Evolutionary conservation across 495 filamentous ascomycete genomes (phyloP).

Genomic region (Aspergillus indologenus): DNA sequence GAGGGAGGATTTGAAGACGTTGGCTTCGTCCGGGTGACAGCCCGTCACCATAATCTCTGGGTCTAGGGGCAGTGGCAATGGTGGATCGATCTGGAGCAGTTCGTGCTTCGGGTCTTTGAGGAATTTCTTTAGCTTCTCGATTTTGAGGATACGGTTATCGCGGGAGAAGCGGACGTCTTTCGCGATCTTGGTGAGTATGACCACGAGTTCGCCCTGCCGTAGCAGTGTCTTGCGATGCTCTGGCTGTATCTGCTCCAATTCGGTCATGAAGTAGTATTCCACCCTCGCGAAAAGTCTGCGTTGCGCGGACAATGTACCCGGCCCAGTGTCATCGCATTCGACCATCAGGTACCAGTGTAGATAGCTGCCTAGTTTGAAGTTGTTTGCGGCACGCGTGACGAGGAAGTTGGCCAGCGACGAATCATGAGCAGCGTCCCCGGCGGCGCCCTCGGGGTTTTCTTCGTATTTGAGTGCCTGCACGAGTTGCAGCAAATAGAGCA

Average conservation of each 20-base stretch:
- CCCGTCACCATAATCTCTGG: constrained; percentile 76
- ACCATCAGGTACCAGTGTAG: constrained; percentile 99
- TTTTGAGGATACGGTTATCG: constrained; percentile 72
- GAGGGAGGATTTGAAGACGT: constrained; percentile 92
- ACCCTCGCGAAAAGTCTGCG: constrained; percentile 85
- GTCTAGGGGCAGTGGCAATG: constrained; percentile 84
- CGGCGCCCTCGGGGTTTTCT: constrained; percentile 57
- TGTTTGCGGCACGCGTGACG: constrained; percentile 77
- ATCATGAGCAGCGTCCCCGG: constrained; percentile 65
- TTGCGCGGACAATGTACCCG: constrained; percentile 64
- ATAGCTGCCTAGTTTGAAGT: constrained; percentile 88
- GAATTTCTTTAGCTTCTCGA: constrained; percentile 75
- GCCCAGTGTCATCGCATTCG: constrained; percentile 81
- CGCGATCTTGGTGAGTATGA: constrained; percentile 82
- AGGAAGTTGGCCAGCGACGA: constrained; percentile 90
- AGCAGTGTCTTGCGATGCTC: constrained; percentile 72
- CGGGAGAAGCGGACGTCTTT: constrained; percentile 82
- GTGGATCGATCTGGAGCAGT: constrained; percentile 74
- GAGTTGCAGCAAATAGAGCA: constrained; percentile 89
- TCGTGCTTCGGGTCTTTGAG: constrained; percentile 89
- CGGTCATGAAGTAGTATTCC: constrained; percentile 92
- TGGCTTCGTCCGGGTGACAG: constrained; percentile 77
- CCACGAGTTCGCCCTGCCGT: constrained; percentile 85
- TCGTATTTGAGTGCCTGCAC: constrained; percentile 98
- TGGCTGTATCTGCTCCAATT: constrained; percentile 57